A percentile compares a stretch with the other conserved stretches of the same genome.
Conservation (phyloP, 2,329 filamentous ascomycete species). For the Acephala macrosclerotiorum region DNA sequence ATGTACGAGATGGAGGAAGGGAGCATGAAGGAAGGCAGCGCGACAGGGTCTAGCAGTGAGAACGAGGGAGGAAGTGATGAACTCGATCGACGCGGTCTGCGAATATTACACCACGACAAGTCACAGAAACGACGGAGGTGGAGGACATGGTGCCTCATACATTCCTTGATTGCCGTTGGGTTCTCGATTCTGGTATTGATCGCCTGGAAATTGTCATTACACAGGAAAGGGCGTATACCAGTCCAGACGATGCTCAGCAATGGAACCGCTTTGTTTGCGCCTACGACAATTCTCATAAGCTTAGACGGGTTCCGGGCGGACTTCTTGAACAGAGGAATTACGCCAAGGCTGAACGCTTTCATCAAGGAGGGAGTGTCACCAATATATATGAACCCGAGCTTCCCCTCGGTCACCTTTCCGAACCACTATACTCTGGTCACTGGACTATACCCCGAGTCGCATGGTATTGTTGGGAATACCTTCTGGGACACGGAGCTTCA, state of each 20-base stretch:
- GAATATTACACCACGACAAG: constrained; percentile 54
- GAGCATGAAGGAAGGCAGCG: constrained; percentile 70
- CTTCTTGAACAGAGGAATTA: constrained; percentile 84
- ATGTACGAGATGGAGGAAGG: constrained; percentile 95
- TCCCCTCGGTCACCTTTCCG: constrained; percentile 95
- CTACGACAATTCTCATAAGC: constrained; percentile 92
- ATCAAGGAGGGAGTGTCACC: constrained; percentile 87
- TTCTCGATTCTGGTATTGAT: constrained; percentile 63
- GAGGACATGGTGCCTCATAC: constrained; percentile 61
- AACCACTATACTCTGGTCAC: constrained; percentile 96
- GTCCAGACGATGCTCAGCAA: constrained; percentile 66
- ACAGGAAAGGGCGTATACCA: constrained; percentile 47
- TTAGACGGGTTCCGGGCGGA: constrained; percentile 95
- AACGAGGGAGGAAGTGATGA: constrained; percentile 66
- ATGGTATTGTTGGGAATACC: constrained; percentile 91
- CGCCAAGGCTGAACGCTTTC: constrained; percentile 79
- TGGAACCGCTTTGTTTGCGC: constrained; percentile 86
- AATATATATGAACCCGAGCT: constrained; percentile 90
- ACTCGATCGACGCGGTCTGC: constrained; percentile 60
- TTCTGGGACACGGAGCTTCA: constrained; percentile 86
- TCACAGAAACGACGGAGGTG: constrained; percentile 58
- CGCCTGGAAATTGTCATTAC: constrained; percentile 65
- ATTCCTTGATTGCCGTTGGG: constrained; percentile 58
- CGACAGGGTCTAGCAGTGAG: constrained; percentile 67
- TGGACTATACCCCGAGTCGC: constrained; percentile 89